Base-by-base conservation (phyloP, 1,284 basidiomycete species). In the Sanghuangporus baumii region DNA sequence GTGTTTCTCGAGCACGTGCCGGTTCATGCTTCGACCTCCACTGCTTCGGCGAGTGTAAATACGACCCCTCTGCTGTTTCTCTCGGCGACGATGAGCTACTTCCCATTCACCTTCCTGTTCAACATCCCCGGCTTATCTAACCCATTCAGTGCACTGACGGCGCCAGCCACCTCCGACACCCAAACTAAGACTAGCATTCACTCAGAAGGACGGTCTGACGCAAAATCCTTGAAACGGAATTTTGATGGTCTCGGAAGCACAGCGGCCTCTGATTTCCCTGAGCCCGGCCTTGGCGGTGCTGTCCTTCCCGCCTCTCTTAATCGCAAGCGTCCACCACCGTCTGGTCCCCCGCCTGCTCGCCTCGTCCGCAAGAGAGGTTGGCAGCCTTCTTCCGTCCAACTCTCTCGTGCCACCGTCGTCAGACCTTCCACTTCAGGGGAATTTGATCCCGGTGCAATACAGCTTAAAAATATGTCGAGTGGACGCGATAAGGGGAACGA, bases 21-120 rank as follows among this genome's bases (percentile, higher is more conserved):
- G 1, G 37, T 56, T 56, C 23, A 54, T 5, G 26, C 37, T 1
- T 59, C 36, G 57, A 52, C 48, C 46, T 34, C 48, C 47, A 59
- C 20, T 37, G 23, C 43, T 9, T 12, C 16, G 43, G 43, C 9
- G 31, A 26, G 2, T 12, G 8, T 47, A 31, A 58, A 31, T 20
- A 31, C 23, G 9, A 36, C 23, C 12, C 23, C 12, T 47, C 36
- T 9, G 48, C 41, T 41, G 23, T 54, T 56, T 31, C 50, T 26
- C 6, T 14, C 20, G 18, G 6, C 36, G 26, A 41, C 37, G 26
- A 83, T 85, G 81, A 74, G 79, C 3, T 87, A 34, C n/a, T 60
- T 87, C 69, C 79, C 83, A 12, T 89, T 89, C 71, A 87, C 86
- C 55, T 89, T 89, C 75, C 80, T 72, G 16, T 77, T 88, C 62